Conservation (phyloP, 2,329 filamentous ascomycete genomes). For the Trichoderma koningii region DNA sequence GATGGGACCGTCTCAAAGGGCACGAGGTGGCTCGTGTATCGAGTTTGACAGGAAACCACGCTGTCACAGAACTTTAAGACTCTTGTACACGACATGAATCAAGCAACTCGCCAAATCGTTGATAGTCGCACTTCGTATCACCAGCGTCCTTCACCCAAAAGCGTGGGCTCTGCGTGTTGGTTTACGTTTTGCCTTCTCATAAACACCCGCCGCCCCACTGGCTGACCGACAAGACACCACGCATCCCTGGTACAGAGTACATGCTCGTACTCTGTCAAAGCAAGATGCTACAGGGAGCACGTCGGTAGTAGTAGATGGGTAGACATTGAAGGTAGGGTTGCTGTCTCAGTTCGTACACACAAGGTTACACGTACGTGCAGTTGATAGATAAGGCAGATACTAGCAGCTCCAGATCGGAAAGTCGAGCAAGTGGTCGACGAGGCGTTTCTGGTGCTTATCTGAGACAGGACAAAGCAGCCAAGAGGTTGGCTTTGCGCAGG, state of each 20-base stretch:
- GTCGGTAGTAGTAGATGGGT: too few species aligned
- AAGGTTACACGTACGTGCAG: too few species aligned
- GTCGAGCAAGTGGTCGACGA: conserved; percentile 3
- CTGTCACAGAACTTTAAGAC: neutral
- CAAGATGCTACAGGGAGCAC: too few species aligned
- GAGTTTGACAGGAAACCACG: neutral
- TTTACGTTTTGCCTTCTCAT: conserved; percentile 25
- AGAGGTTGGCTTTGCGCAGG: conserved; percentile 26
- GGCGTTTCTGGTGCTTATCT: conserved; percentile 17
- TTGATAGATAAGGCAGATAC: neutral
- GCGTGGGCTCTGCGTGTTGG: conserved; percentile 1
- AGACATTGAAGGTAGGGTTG: too few species aligned
- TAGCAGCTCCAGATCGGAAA: neutral
- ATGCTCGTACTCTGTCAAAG: neutral
- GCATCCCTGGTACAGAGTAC: neutral
- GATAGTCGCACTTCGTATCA: too few species aligned
- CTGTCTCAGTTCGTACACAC: too few species aligned
- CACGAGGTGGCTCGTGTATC: neutral
- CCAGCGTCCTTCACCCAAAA: too few species aligned
- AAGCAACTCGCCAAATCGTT: neutral
- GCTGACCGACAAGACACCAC: conserved; percentile 6
- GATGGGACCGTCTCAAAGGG: conserved; percentile 18
- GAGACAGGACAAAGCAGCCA: conserved; percentile 25
- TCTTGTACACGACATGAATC: conserved; percentile 8
- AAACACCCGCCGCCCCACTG: conserved; percentile 3